These are phyloP conservation scores for Porcisia hertigi DNA, from an alignment of 208 protist species.

Conservation along the genomic window DNA sequence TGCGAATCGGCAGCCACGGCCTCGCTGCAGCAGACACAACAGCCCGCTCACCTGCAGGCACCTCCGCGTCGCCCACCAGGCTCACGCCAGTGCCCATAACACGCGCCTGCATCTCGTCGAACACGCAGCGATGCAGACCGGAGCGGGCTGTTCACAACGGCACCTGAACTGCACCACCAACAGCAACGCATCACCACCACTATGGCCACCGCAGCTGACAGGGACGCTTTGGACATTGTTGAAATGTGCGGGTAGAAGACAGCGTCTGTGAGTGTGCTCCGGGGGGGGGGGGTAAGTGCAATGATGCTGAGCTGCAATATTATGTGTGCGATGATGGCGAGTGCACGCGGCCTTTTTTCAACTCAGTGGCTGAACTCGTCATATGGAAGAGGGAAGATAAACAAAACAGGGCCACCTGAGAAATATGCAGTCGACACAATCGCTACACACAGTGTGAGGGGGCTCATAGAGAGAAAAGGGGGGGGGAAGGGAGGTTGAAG, in stretches of 20 bases:
- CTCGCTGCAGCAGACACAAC: too few species aligned
- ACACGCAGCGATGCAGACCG: neutral
- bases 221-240: neutral
- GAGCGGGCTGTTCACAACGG: neutral
- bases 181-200: constrained; percentile 3
- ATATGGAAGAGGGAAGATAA: too few species aligned
- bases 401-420: neutral
- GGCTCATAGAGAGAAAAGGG: neutral
- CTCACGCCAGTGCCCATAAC: neutral
- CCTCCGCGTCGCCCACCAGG: neutral
- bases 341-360: too few species aligned
- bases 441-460: neutral
- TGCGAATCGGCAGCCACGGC: too few species aligned
- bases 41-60: too few species aligned
- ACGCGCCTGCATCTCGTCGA: constrained; percentile 1
- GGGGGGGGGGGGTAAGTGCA: neutral
- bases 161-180: neutral
- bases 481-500: too few species aligned
- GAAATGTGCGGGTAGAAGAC: neutral
- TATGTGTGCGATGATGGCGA: neutral
- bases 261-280: neutral
- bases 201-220: neutral
- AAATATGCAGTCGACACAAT: neutral
- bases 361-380: too few species aligned
- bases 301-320: neutral